Evolutionary conservation across 768 basidiomycete genomes (phyloP).

Genomic region (Boletus patriciae): DNA sequence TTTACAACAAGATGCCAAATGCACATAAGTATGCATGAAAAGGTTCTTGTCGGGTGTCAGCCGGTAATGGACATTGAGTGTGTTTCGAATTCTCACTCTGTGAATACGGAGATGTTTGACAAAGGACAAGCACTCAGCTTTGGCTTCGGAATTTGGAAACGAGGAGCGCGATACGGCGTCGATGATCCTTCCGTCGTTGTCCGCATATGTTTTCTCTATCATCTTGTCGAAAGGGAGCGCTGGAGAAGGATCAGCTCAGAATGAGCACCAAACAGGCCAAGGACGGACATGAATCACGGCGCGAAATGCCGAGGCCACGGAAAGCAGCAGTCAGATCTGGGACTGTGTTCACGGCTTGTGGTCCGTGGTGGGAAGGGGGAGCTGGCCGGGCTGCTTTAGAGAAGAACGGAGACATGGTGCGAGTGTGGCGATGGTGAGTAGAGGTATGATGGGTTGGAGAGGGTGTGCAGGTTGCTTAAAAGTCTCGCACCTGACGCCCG

Average conservation of each 20-base stretch:
- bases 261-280: not conserved
- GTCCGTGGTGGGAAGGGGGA: not conserved
- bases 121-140: slow-evolving; percentile 5
- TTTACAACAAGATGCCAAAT: slow-evolving; percentile 20
- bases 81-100: slow-evolving; percentile 13
- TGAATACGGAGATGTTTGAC: slow-evolving; percentile 17
- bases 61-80: not conserved
- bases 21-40: slow-evolving; percentile 25
- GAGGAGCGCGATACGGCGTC: slow-evolving; percentile 1
- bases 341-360: not conserved
- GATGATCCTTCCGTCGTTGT: not conserved
- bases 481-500: not conserved
- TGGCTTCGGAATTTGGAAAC: not conserved
- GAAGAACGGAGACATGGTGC: slow-evolving; percentile 7
- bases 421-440: not conserved
- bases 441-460: not conserved
- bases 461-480: not conserved
- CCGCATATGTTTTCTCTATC: not conserved
- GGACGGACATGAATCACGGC: slow-evolving; percentile 12
- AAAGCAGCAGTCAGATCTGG: not conserved
- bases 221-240: slow-evolving; percentile 4
- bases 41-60: slow-evolving; percentile 23
- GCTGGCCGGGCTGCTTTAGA: not conserved
- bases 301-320: not conserved
- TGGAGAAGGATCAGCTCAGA: slow-evolving; percentile 4